Percentiles rank a stretch among this genome's conserved stretches.
Conservation (phyloP, 1,284 basidiomycete species). For the Rhodotorula sp. region DNA sequence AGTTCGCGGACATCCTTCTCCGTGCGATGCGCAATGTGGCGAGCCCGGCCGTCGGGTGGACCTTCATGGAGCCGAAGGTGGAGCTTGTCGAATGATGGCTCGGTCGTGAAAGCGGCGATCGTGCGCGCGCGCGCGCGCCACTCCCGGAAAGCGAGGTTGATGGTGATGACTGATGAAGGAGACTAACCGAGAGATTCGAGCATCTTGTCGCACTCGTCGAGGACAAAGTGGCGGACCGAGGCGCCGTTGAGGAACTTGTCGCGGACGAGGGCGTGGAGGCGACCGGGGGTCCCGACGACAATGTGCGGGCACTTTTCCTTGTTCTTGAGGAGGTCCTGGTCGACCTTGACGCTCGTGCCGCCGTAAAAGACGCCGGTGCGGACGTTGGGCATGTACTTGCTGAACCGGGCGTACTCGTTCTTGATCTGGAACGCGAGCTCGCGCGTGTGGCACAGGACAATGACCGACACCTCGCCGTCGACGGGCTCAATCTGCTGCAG, state of each 20-base stretch:
- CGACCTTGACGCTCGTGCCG: constrained; percentile 90
- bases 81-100: not conserved
- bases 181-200: constrained; percentile 99
- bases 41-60: no score
- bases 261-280: constrained; percentile 84
- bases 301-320: constrained; percentile 98
- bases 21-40: no score
- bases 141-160: not conserved
- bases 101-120: not conserved
- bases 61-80: no score
- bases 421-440: constrained; percentile 99
- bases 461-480: constrained; percentile 94
- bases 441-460: constrained; percentile 98
- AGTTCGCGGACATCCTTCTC: no score
- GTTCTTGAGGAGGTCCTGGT: constrained; percentile 89
- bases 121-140: not conserved
- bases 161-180: not conserved
- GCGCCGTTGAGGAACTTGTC: constrained; percentile 90
- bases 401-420: constrained; percentile 99
- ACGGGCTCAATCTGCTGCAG: constrained; percentile 98
- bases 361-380: constrained; percentile 98
- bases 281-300: constrained; percentile 95
- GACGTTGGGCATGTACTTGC: constrained; percentile 99
- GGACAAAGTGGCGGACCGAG: constrained; percentile 96
- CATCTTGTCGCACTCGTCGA: constrained; percentile 99